Evolutionary conservation across 1,139 yeast genomes (phyloP), one percentile per base, ranked within the genome.

Genomic region (Hansenula anomala): DNA sequence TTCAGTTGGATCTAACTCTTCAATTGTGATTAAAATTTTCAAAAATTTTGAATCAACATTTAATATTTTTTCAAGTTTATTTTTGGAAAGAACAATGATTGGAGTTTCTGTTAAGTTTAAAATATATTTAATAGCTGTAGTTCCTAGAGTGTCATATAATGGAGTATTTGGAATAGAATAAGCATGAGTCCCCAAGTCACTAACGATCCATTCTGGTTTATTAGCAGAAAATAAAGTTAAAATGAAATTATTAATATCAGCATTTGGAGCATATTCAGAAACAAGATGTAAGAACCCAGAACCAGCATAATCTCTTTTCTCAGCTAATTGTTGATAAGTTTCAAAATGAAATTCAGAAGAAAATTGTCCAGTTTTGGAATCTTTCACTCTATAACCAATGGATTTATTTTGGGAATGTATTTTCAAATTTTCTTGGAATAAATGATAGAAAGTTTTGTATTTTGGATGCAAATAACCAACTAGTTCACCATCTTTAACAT

Each of bases 81-180:
- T 62, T 46, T 60, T 63, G 23, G 71, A 56, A 26, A 63, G 49
- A 24, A 69, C 55, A 31, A 68, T 54, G 4, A 68, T 55, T 15
- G 73, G 73, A 8, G 67, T 56, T 40, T 66, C 62, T 0, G 73
- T 67, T 41, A 63, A 45, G 9, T 52, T 53, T 41, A 69, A 54
- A 39, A 69, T 69, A 45, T 64, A 62, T 32, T 56, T 51, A 4
- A 71, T 59, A 12, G 74, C 60, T 24, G 62, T 61, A 4, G 60
- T 52, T 2, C 74, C 74, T 51, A 69, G 57, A 4, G 73, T 67
- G 38, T 68, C 67, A 44, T 69, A 69, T 33, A 69, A 55, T 4
- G 73, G 68, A 14, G 73, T 67, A 47, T 60, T 64, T 37, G 68
- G 58, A 30, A 69, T 50, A 12, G 66, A 58, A 48, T 61, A 64